Conservation (phyloP, 225 moss, liverwort and hornwort species). For the Antitrichia curtipendula region DNA sequence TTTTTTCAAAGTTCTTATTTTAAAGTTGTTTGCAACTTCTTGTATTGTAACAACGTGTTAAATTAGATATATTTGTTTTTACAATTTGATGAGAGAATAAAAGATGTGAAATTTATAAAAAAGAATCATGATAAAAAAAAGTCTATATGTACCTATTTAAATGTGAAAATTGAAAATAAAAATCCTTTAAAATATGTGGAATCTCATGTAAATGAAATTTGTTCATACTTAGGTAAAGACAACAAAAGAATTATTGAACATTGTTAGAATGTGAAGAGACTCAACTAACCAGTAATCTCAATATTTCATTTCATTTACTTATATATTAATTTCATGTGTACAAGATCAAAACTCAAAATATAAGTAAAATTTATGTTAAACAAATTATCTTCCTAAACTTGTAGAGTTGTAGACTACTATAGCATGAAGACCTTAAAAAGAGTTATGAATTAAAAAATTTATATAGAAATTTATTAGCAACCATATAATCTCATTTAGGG, state of each 20-base stretch:
- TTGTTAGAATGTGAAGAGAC: not conserved
- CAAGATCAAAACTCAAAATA: not conserved
- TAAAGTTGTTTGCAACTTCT: not conserved
- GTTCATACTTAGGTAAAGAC: rapidly evolving
- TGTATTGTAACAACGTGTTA: not conserved
- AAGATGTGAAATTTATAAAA: too few species aligned
- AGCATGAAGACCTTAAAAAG: not conserved
- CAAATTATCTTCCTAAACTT: not conserved
- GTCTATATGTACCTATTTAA: too few species aligned
- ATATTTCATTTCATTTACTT: too few species aligned
- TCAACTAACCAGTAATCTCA: not conserved
- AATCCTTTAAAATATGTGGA: too few species aligned
- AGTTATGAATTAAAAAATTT: not conserved
- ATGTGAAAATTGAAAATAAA: not conserved
- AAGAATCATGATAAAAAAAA: not conserved
- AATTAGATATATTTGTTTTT: not conserved
- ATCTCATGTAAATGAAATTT: not conserved
- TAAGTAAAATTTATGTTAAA: too few species aligned
- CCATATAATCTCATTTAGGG: not conserved
- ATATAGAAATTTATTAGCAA: not conserved
- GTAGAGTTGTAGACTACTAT: rapidly evolving
- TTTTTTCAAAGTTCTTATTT: not conserved
- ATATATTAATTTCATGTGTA: not conserved
- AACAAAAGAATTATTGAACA: not conserved
- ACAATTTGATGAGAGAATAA: too few species aligned